Base-by-base conservation (phyloP, 2,329 filamentous ascomycete species). In the Xylaria sp. region DNA sequence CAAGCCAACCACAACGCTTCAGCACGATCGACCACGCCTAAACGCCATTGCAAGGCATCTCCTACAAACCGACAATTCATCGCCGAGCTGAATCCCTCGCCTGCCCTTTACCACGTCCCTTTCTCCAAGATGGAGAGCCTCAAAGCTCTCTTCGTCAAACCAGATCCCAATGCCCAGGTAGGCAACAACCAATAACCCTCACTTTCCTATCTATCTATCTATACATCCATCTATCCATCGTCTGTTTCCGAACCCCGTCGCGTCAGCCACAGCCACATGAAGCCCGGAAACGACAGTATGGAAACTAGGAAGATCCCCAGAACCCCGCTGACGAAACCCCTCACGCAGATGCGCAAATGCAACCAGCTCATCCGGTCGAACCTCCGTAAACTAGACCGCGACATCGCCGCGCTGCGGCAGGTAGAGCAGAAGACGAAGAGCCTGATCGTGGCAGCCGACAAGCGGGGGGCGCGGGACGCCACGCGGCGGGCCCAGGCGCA, bases 91-190 rank as follows among this genome's bases (percentile, higher is more conserved):
- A 25, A 17, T 25, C 8, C 27, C 35, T 23, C 31, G 19, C 15
- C 33, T 46, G 15, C 17, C 40, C 13, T 29, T 27, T 7, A 6
- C 23, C 31, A 25, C 44, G 49, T 27, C 10, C 35, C 48, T 27
- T 58, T 25, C 33, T 52, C 69, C 73, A 77, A 70, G 73, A 98
- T 98, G 95, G 92, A 98, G 81, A 86, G 90, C 43, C 83, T 98
- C 75, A 92, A 88, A 77, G 83, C 89, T 61, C 87, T 97, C 72
- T 94, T 98, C 79, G 92, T 88, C 77, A 94, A 92, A 78, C 94
- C 95, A 37, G 93, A 96, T 74, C 95, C 95, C 44, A 90, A 96
- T 77, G 90, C 90, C 66, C 94, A 99, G 85, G 94, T 97, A 81
- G 68, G 82, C 69, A 49, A 58, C 49, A 49, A 40, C 48, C 51